Percentiles rank a stretch among this genome's conserved stretches.
phyloP scores from a whole-genome alignment of 352 stramenopile species.

The Pythium sp. region DNA sequence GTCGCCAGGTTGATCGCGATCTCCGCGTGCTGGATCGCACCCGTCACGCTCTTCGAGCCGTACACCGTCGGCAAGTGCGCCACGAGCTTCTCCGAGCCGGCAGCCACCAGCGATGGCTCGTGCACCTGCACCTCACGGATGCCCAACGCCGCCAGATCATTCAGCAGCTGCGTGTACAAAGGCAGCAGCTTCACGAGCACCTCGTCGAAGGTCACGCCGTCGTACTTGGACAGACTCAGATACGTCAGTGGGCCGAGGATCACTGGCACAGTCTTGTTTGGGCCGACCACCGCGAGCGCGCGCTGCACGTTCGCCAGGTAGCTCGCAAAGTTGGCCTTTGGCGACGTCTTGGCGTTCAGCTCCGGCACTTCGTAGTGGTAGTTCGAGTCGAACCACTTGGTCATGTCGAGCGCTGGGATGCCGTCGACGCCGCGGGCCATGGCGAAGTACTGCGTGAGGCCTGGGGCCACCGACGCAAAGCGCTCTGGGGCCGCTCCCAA shows the following conservation, averaged over 20 bases:
- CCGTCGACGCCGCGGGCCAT: constrained; percentile 90
- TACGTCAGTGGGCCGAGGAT: constrained; percentile 85
- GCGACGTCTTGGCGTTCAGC: constrained; percentile 66
- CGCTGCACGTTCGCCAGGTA: constrained; percentile 78
- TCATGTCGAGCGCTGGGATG: constrained; percentile 92
- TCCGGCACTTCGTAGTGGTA: constrained; percentile 95
- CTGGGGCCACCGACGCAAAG: constrained; percentile 61
- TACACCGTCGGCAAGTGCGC: constrained; percentile 66
- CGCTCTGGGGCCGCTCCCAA: constrained; percentile 73
- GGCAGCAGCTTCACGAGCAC: constrained; percentile 73
- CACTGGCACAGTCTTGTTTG: constrained; percentile 79
- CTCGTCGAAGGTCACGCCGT: constrained; percentile 64
- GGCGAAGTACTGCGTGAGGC: constrained; percentile 84
- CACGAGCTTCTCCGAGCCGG: constrained; percentile 49
- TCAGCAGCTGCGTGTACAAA: constrained; percentile 77
- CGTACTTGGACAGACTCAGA: constrained; percentile 77
- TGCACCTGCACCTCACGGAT: constrained; percentile 89
- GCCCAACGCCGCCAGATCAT: constrained; percentile 67
- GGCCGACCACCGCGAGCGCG: constrained; percentile 72
- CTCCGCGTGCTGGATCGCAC: constrained; percentile 58
- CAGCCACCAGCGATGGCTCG: constrained; percentile 88
- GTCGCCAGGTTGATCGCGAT: constrained; percentile 76
- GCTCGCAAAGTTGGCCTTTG: constrained; percentile 75
- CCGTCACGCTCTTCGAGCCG: constrained; percentile 46
- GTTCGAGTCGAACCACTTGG: constrained; percentile 95